Conservation (phyloP, 2,329 filamentous ascomycete genomes). For the Graphilbum sp. region DNA sequence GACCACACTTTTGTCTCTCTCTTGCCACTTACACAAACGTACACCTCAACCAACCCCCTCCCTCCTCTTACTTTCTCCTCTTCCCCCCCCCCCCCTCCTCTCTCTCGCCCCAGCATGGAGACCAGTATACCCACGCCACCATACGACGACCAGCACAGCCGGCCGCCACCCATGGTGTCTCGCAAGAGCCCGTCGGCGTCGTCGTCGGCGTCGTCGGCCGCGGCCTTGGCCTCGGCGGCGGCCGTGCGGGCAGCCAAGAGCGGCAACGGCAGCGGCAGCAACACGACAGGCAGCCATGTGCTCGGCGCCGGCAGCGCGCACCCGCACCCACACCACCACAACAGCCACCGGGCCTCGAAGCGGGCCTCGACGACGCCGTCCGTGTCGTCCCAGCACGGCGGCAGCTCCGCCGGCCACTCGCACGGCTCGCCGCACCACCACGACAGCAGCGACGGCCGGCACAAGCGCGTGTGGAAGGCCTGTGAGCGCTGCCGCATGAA, state of each 20-base stretch:
- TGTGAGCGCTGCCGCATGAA: slow-evolving; percentile 53
- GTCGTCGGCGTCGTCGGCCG: slow-evolving; percentile 15
- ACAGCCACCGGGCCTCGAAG: slow-evolving; percentile 31
- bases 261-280: slow-evolving; percentile 9
- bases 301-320: background rate
- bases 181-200: slow-evolving; percentile 23
- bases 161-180: slow-evolving; percentile 7
- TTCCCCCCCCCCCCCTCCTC: background rate
- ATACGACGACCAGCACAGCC: slow-evolving; percentile 22
- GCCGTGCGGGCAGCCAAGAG: slow-evolving; percentile 8
- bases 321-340: slow-evolving; percentile 8
- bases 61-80: background rate
- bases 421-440: slow-evolving; percentile 19
- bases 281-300: slow-evolving; percentile 1
- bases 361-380: slow-evolving; percentile 17
- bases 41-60: background rate
- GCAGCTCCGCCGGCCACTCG: slow-evolving; percentile 8
- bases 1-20: no score
- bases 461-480: slow-evolving; percentile 51
- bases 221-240: background rate
- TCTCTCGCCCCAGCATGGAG: slow-evolving; percentile 22
- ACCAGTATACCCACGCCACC: slow-evolving; percentile 35
- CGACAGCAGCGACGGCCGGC: slow-evolving; percentile 31
- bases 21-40: no score
- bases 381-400: background rate